Evolutionary conservation across 805 yeast species (phyloP).

Genomic region (Candida jianshihensis): DNA sequence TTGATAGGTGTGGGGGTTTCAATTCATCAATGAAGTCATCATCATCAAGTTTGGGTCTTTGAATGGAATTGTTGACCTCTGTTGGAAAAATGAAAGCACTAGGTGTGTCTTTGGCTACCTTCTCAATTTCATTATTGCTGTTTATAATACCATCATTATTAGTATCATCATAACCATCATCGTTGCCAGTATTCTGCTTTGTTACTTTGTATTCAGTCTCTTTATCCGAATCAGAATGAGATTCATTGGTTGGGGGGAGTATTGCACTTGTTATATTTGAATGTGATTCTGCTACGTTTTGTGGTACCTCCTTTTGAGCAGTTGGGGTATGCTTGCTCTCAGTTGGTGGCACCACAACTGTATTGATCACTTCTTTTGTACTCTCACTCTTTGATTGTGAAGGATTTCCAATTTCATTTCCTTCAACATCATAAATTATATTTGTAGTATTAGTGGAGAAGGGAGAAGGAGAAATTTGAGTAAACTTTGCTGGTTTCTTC

Average conservation of each 20-base stretch:
- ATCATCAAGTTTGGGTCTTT: background rate
- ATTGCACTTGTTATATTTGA: background rate
- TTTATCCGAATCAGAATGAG: too few species aligned
- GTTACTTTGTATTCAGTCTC: too few species aligned
- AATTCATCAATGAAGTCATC: background rate
- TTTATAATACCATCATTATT: too few species aligned
- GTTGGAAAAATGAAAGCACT: background rate
- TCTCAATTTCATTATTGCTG: too few species aligned
- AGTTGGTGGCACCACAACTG: background rate
- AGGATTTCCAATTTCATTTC: too few species aligned
- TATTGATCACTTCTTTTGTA: background rate
- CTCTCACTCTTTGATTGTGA: too few species aligned
- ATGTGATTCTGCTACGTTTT: background rate
- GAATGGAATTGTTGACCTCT: background rate
- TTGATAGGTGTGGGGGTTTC: background rate
- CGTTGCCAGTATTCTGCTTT: too few species aligned
- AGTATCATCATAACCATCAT: too few species aligned
- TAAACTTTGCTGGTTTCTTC: constrained; percentile 16
- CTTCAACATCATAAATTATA: too few species aligned
- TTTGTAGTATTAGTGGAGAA: too few species aligned
- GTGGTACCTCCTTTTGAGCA: background rate
- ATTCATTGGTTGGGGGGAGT: background rate
- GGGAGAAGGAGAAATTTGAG: background rate
- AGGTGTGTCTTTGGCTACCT: background rate
- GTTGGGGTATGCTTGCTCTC: too few species aligned